A percentile compares a stretch with the other conserved stretches of the same genome.
Conservation (phyloP, 495 filamentous ascomycete genomes). For the Bacidia rubella region DNA sequence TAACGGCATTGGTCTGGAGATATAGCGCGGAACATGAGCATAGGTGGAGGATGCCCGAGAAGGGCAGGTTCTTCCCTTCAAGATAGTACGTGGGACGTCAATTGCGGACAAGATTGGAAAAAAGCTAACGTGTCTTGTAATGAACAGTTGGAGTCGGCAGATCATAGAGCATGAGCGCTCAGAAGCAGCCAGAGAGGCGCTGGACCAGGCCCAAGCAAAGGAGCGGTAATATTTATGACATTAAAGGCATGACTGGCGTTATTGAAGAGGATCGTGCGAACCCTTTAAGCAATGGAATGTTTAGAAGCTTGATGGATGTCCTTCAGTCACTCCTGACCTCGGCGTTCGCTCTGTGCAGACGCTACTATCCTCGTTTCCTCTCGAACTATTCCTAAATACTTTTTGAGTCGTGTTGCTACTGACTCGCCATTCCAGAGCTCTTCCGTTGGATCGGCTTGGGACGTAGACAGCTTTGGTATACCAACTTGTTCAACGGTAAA, state of each 20-base stretch:
- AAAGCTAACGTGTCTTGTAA: conserved; percentile 10
- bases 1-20: conserved; percentile 61
- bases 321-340: too few relatives aligned
- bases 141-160: conserved; percentile 74
- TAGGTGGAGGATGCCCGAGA: conserved; percentile 74
- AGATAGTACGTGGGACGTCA: conserved; percentile 60
- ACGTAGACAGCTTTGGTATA: conserved; percentile 43
- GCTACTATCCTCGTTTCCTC: too few relatives aligned
- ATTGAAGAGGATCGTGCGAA: not conserved
- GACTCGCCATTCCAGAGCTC: conserved; percentile 68
- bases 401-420: not conserved
- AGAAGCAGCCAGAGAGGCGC: conserved; percentile 34
- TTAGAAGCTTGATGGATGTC: not conserved
- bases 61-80: conserved; percentile 81
- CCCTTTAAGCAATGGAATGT: not conserved
- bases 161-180: conserved; percentile 74
- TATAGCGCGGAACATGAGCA: conserved; percentile 72
- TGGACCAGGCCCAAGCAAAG: not conserved
- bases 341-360: too few relatives aligned
- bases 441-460: conserved; percentile 22
- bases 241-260: not conserved
- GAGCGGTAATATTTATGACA: conserved; percentile 4
- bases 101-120: not conserved
- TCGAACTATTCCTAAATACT: not conserved
- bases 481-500: conserved; percentile 93